Evolutionary conservation across 768 basidiomycete species (phyloP).

Genomic region (Pisolithus microcarpus): DNA sequence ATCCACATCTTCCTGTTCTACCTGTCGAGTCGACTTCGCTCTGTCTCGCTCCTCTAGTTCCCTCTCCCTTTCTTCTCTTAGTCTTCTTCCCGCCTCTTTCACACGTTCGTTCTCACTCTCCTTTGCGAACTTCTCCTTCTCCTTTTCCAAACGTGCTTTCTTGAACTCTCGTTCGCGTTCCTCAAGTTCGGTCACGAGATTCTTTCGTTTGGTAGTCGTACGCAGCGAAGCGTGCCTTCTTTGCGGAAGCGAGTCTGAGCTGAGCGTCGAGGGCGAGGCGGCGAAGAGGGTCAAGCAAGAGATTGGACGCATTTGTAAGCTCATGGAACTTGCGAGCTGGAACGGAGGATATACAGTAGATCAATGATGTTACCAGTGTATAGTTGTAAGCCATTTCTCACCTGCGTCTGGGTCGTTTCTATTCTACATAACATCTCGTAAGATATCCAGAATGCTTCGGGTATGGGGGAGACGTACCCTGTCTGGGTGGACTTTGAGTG

Average conservation of each 20-base stretch:
- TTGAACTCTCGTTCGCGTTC: slow-evolving; percentile 72
- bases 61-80: slow-evolving; percentile 62
- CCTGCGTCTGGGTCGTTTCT: slow-evolving; percentile 76
- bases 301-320: slow-evolving; percentile 72
- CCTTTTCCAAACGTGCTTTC: slow-evolving; percentile 57
- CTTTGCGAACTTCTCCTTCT: slow-evolving; percentile 45
- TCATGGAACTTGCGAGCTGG: slow-evolving; percentile 77
- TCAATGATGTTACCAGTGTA: neutral
- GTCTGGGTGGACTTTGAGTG: slow-evolving; percentile 84
- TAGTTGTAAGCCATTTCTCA: slow-evolving; percentile 11
- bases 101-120: slow-evolving; percentile 64
- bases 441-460: slow-evolving; percentile 8
- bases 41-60: slow-evolving; percentile 41
- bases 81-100: slow-evolving; percentile 62
- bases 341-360: neutral
- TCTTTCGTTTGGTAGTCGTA: slow-evolving; percentile 72
- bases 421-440: slow-evolving; percentile 40
- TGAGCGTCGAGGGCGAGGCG: slow-evolving; percentile 76
- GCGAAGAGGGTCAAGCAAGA: slow-evolving; percentile 73
- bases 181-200: slow-evolving; percentile 70
- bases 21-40: slow-evolving; percentile 21
- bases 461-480: slow-evolving; percentile 42
- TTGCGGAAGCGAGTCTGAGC: slow-evolving; percentile 61
- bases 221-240: slow-evolving; percentile 58
- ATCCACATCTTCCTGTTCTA: slow-evolving; percentile 29